Conservation (phyloP, 2,329 filamentous ascomycete species). For the Teratosphaeria pseudoeucalypti region DNA sequence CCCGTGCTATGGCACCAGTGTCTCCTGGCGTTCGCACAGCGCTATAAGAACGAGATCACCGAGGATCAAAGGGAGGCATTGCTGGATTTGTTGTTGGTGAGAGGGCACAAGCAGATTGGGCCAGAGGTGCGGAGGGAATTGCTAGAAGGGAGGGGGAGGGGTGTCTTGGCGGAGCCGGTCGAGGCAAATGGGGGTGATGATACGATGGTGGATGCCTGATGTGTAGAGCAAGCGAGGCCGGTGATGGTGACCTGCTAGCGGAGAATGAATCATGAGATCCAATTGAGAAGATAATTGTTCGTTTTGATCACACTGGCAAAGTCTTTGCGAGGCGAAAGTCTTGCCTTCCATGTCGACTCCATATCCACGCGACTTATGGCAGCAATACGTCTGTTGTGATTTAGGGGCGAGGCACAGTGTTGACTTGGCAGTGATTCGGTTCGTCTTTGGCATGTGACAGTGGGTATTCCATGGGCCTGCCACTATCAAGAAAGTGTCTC, state of each 20-base stretch:
- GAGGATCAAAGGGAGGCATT: conserved; percentile 89
- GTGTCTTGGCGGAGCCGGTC: conserved; percentile 55
- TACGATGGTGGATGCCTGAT: conserved; percentile 59
- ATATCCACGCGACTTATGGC: too few species aligned
- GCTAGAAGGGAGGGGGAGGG: conserved; percentile 75
- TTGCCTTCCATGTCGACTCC: too few species aligned
- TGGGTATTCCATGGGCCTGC: too few species aligned
- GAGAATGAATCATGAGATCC: background rate
- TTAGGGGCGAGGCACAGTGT: too few species aligned
- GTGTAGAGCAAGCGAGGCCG: too few species aligned
- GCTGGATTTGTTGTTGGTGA: conserved; percentile 71
- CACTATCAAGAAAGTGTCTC: too few species aligned
- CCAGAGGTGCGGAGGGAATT: conserved; percentile 85
- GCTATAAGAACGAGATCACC: conserved; percentile 92
- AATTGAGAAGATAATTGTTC: background rate
- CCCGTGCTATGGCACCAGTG: conserved; percentile 97
- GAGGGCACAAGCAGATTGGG: conserved; percentile 79
- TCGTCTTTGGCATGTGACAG: too few species aligned
- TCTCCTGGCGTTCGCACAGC: conserved; percentile 80
- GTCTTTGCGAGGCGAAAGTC: too few species aligned
- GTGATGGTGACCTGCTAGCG: background rate
- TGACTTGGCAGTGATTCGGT: too few species aligned
- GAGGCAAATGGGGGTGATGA: conserved; percentile 58
- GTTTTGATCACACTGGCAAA: too few species aligned
- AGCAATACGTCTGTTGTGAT: too few species aligned